Percentiles rank a stretch among this genome's conserved stretches.
Evolutionary conservation across 176 grass and related monocot genomes (phyloP).

Genomic region (Eleusine indica): DNA sequence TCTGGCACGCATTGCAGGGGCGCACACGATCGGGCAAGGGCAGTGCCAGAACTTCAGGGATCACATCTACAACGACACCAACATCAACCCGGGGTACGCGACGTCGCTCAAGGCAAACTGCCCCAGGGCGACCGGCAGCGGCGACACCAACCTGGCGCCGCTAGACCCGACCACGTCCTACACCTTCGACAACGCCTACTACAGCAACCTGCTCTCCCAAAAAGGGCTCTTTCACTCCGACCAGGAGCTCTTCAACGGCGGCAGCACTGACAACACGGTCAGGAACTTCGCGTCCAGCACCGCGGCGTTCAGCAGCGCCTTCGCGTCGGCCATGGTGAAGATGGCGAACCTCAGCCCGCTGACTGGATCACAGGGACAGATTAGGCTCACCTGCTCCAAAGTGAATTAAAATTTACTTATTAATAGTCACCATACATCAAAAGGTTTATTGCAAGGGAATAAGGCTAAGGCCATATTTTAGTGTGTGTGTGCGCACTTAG

Average conservation of each 20-base stretch:
- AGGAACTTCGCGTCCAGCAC: slow-evolving; percentile 46
- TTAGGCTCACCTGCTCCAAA: slow-evolving; percentile 40
- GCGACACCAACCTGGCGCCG: slow-evolving; percentile 62
- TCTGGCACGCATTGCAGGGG: slow-evolving; percentile 36
- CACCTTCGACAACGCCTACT: slow-evolving; percentile 63
- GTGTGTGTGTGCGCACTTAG: background rate
- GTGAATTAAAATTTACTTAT: background rate
- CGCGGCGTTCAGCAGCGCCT: slow-evolving; percentile 46
- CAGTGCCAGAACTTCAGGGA: slow-evolving; percentile 54
- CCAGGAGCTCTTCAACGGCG: slow-evolving; percentile 78
- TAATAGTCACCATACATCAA: background rate
- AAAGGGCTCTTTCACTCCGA: slow-evolving; percentile 71
- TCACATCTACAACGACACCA: slow-evolving; percentile 72
- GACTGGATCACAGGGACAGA: slow-evolving; percentile 40
- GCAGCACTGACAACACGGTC: slow-evolving; percentile 53
- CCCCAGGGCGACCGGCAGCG: background rate
- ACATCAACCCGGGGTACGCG: slow-evolving; percentile 51
- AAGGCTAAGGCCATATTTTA: slow-evolving; percentile 14
- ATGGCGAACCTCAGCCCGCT: slow-evolving; percentile 46
- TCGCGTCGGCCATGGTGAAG: slow-evolving; percentile 52
- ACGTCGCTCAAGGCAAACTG: slow-evolving; percentile 59
- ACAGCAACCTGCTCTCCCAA: slow-evolving; percentile 54
- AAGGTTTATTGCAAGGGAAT: background rate
- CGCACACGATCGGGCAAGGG: slow-evolving; percentile 72
- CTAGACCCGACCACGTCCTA: slow-evolving; percentile 50